Conservation (phyloP, 495 filamentous ascomycete genomes). For the Penicillium turbatum region DNA sequence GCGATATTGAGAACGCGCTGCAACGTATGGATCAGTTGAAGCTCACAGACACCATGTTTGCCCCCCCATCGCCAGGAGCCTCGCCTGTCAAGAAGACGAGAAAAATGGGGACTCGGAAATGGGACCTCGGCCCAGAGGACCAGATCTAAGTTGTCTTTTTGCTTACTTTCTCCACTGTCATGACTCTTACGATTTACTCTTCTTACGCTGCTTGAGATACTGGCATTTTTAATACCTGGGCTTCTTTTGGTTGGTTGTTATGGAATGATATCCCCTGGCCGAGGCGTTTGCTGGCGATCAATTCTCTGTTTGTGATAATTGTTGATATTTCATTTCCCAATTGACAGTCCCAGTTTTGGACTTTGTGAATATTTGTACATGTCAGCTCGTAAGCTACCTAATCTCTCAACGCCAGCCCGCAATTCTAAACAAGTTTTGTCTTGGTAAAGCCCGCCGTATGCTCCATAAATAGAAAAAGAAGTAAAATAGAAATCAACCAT, state of each 20-base stretch:
- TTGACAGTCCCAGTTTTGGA: not conserved
- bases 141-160: conserved; percentile 30
- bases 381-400: conserved; percentile 1
- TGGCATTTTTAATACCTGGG: not conserved
- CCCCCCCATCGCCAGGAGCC: conserved; percentile 21
- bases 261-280: conserved; percentile 12
- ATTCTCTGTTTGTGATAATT: conserved; percentile 3
- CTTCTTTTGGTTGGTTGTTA: conserved; percentile 14
- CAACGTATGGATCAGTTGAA: conserved; percentile 43
- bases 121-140: conserved; percentile 54
- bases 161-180: not conserved
- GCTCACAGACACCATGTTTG: conserved; percentile 40
- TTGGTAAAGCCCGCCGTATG: not conserved
- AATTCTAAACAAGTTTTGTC: not conserved
- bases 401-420: conserved; percentile 1
- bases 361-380: conserved; percentile 8
- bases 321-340: conserved; percentile 2
- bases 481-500: not conserved
- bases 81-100: conserved; percentile 44
- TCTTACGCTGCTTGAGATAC: conserved; percentile 4
- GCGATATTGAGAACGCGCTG: conserved; percentile 42
- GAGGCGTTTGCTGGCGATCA: conserved; percentile 17
- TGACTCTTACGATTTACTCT: conserved; percentile 23
- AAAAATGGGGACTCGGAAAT: conserved; percentile 53
- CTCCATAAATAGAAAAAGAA: not conserved